phyloP scores from a whole-genome alignment of 2,329 filamentous ascomycete genomes.

The Colletotrichum horii region DNA sequence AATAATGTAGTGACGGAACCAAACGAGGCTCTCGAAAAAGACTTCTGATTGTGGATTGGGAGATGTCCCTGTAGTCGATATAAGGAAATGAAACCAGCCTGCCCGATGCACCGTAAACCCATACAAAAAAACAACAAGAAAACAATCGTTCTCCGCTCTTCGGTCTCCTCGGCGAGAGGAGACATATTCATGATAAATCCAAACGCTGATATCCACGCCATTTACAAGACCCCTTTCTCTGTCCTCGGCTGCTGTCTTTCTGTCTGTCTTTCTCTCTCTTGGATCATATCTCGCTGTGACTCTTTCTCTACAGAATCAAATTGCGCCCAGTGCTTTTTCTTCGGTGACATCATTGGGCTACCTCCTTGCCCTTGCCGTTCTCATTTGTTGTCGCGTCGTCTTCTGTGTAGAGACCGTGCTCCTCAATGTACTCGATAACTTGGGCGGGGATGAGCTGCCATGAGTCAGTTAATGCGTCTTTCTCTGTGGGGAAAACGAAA shows the following conservation, averaged over 20 bases:
- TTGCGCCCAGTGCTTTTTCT: neutral
- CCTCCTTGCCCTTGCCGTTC: conserved; percentile 16
- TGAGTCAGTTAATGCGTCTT: neutral
- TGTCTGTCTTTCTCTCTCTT: neutral
- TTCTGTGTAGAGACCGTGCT: conserved; percentile 69
- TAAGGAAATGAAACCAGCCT: neutral
- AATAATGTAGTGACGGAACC: neutral
- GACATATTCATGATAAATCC: neutral
- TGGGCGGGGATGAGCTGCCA: conserved; percentile 72
- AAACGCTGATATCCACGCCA: conserved; percentile 20
- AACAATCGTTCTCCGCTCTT: neutral
- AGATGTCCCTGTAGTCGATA: conserved; percentile 4
- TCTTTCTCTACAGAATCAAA: neutral
- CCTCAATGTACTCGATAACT: conserved; percentile 76
- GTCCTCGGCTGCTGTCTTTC: neutral
- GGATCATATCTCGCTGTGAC: neutral
- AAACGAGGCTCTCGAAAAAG: neutral
- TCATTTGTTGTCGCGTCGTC: conserved; percentile 16
- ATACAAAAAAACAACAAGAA: neutral
- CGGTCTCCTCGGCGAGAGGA: neutral
- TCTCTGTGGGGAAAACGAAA: neutral
- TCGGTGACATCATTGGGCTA: neutral
- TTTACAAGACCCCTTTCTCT: neutral
- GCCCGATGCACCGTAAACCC: conserved; percentile 5
- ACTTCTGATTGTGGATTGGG: conserved; percentile 2